Percentiles rank a stretch among this genome's conserved stretches.
These are phyloP conservation scores for Tulasnella sp. DNA, from an alignment of 768 basidiomycete genomes.

Conservation along the genomic window DNA sequence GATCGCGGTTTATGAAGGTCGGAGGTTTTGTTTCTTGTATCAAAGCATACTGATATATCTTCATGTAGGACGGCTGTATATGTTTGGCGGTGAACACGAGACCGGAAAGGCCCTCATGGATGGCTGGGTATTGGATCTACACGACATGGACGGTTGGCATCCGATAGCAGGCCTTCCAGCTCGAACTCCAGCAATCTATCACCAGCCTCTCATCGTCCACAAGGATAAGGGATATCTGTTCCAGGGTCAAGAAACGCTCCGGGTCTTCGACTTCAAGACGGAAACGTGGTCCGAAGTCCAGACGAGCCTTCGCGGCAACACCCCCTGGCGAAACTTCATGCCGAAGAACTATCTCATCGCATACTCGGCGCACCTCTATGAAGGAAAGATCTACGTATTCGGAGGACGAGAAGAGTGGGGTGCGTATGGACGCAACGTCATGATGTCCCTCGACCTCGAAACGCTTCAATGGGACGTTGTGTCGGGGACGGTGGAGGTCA, in stretches of 20 bases:
- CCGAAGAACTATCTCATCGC: constrained; percentile 9
- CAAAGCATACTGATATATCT: constrained; percentile 14
- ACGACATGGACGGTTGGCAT: not conserved
- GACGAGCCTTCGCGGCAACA: constrained; percentile 20
- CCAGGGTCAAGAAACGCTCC: constrained; percentile 23
- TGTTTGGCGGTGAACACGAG: constrained; percentile 18
- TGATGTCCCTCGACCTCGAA: constrained; percentile 29
- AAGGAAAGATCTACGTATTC: constrained; percentile 31
- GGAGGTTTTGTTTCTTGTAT: constrained; percentile 4
- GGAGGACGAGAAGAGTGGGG: constrained; percentile 25
- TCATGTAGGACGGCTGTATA: constrained; percentile 11
- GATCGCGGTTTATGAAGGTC: constrained; percentile 20
- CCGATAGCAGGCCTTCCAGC: not conserved
- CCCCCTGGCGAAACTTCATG: constrained; percentile 17
- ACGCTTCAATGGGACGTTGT: constrained; percentile 26
- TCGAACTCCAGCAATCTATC: not conserved
- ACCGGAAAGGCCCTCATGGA: constrained; percentile 13
- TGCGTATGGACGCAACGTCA: constrained; percentile 28
- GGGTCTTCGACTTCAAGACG: constrained; percentile 29
- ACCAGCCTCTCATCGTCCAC: constrained; percentile 19
- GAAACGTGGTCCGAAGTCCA: constrained; percentile 26
- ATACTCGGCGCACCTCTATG: constrained; percentile 18
- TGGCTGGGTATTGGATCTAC: constrained; percentile 19
- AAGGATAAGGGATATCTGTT: constrained; percentile 29
- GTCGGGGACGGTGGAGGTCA: constrained; percentile 15